Percentiles rank a stretch among this genome's conserved stretches.
These are phyloP conservation scores for Acanthamoeba sp. DNA, from an alignment of 208 protist genomes.

Conservation along the genomic window DNA sequence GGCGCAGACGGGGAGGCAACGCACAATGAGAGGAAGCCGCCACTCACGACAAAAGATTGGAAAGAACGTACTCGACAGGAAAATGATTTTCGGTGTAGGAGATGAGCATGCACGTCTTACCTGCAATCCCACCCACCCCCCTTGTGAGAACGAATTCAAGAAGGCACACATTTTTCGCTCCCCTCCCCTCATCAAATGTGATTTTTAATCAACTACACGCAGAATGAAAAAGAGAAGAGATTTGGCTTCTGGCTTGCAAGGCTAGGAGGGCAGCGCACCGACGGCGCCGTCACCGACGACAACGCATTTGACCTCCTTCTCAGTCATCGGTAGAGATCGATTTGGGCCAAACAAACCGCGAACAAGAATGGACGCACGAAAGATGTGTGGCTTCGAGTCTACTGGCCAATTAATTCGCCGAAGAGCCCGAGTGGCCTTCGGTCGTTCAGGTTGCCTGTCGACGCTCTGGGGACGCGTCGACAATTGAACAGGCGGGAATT, in stretches of 20 bases:
- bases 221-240: too few relatives aligned
- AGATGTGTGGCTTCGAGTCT: neutral
- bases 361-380: neutral
- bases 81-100: slow-evolving; percentile 77
- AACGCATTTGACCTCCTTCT: slow-evolving; percentile 88
- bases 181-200: too few relatives aligned
- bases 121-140: slow-evolving; percentile 84
- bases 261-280: neutral
- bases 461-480: too few relatives aligned
- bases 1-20: too few relatives aligned
- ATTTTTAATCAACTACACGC: too few relatives aligned
- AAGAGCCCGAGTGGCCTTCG: neutral
- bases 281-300: slow-evolving; percentile 91
- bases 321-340: neutral
- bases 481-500: too few relatives aligned
- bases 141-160: too few relatives aligned
- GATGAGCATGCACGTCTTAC: slow-evolving; percentile 78
- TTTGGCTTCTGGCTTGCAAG: too few relatives aligned
- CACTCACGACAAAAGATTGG: neutral
- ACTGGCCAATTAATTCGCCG: neutral
- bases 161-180: too few relatives aligned
- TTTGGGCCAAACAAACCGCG: neutral
- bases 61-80: slow-evolving; percentile 55
- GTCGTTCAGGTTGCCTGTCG: too few relatives aligned
- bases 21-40: too few relatives aligned